Evolutionary conservation across 371 early-diverging fungal species (phyloP), one percentile per base, ranked within the genome.

Genomic region (Paraphysoderma sedebokerense): DNA sequence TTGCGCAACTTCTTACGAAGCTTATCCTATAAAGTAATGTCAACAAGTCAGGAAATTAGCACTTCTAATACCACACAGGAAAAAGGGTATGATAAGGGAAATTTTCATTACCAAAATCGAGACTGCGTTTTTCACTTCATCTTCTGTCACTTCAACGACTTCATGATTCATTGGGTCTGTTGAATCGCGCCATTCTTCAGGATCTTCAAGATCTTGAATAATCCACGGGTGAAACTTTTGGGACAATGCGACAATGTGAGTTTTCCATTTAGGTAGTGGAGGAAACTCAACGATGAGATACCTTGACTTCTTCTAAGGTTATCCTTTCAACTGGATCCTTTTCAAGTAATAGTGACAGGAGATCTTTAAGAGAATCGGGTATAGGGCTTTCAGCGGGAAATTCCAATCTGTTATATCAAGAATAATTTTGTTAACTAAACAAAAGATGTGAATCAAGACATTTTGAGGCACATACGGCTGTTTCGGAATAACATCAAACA

Each of bases 221-320:
- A 88, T 82, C 92, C 92, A 96, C 22, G 85, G 83, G 61, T 92
- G 93, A 28, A 56, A 54, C 72, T 82, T 47, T n/a, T n/a, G n/a
- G 40, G 8, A 50, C 31, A 29, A 44, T 36, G 38, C n/a, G 34
- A 47, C 12, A 35, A 19, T 46, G 6, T 9, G 12, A 24, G 29
- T 35, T 0, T 19, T 31, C 15, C 5, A 23, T 19, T 17, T 38
- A 23, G 9, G 30, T 15, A 20, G 38, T 2, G 9, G 47, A 47
- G 26, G 26, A n/a, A 47, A 51, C n/a, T 19, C 2, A 15, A 1
- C 13, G 26, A 42, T 27, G 9, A 5, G 19, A 12, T 65, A 80
- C 80, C 68, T 84, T 91, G 34, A 87, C 80, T 57, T 89, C 76
- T 31, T 78, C 79, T 29, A 93, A 63, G 6, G 81, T 82, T 8